phyloP scores from a whole-genome alignment of 768 basidiomycete species.

The Boletus reticulatus region DNA sequence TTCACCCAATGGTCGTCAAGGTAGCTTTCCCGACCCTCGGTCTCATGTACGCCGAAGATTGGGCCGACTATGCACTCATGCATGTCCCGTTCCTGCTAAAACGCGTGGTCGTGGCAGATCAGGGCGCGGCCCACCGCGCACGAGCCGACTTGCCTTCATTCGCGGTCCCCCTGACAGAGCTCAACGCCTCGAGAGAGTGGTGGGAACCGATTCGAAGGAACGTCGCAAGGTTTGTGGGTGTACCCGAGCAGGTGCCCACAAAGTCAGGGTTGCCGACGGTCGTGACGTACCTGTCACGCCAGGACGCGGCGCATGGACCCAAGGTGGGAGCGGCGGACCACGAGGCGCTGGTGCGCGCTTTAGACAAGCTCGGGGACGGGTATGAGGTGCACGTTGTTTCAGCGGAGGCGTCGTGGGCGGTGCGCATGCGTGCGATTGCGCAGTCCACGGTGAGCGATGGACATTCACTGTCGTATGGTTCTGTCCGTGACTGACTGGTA shows the following conservation, averaged over 20 bases:
- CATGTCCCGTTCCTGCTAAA: slow-evolving; percentile 71
- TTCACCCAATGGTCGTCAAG: slow-evolving; percentile 72
- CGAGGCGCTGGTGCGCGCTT: slow-evolving; percentile 53
- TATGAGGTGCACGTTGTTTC: slow-evolving; percentile 58
- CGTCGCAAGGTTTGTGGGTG: slow-evolving; percentile 43
- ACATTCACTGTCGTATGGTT: too few species aligned
- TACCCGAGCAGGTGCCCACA: slow-evolving; percentile 20
- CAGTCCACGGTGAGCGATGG: slow-evolving; percentile 58
- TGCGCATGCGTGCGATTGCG: slow-evolving; percentile 61
- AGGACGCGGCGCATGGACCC: slow-evolving; percentile 48
- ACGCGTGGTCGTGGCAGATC: slow-evolving; percentile 74
- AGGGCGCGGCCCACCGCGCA: slow-evolving; percentile 55
- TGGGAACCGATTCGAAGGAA: slow-evolving; percentile 57
- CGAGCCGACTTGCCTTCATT: slow-evolving; percentile 23
- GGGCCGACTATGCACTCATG: slow-evolving; percentile 70
- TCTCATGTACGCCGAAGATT: slow-evolving; percentile 70
- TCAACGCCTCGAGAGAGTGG: slow-evolving; percentile 55
- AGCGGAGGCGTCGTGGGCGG: slow-evolving; percentile 53
- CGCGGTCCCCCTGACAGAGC: slow-evolving; percentile 43
- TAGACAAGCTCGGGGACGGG: slow-evolving; percentile 51
- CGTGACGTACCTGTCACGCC: slow-evolving; percentile 68
- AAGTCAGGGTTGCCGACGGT: slow-evolving; percentile 33
- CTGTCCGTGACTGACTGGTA: too few species aligned
- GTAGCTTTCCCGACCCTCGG: slow-evolving; percentile 71
- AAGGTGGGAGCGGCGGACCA: slow-evolving; percentile 58